Conservation (phyloP, 306 rosid genomes). For the Mucuna pruriens region DNA sequence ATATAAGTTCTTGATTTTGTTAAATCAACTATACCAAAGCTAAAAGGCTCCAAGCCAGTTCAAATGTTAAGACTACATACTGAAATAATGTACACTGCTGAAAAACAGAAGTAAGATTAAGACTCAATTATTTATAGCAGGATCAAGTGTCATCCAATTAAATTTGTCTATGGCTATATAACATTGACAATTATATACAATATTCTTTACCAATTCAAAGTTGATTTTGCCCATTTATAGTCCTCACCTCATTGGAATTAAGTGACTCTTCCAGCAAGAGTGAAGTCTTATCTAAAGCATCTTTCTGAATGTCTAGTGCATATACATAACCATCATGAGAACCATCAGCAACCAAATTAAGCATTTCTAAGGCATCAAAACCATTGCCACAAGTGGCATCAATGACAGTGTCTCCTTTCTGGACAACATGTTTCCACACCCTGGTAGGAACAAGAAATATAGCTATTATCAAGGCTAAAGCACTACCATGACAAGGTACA, state of each 20-base stretch:
- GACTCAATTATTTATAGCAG: neutral
- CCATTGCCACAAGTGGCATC: constrained; percentile 98
- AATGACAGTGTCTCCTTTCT: constrained; percentile 76
- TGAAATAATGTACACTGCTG: neutral
- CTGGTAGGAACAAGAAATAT: constrained; percentile 44
- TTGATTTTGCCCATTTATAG: neutral
- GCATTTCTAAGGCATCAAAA: constrained; percentile 78
- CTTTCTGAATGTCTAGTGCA: constrained; percentile 81
- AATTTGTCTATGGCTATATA: constrained; percentile 1
- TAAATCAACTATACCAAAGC: neutral
- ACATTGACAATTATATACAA: neutral
- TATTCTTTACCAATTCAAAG: neutral
- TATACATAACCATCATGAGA: constrained; percentile 63
- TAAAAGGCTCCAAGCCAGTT: constrained; percentile 2
- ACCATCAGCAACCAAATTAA: constrained; percentile 79
- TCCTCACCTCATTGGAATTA: constrained; percentile 57
- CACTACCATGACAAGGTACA: neutral
- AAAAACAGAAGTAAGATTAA: neutral
- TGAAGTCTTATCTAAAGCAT: constrained; percentile 69
- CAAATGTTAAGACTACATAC: neutral
- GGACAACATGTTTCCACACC: constrained; percentile 75
- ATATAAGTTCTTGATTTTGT: neutral
- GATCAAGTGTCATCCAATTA: neutral
- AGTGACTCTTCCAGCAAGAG: constrained; percentile 62
- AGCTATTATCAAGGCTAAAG: constrained; percentile 7